These are phyloP conservation scores for Penicillium turbatum DNA, from an alignment of 495 filamentous ascomycete genomes.

Conservation along the genomic window DNA sequence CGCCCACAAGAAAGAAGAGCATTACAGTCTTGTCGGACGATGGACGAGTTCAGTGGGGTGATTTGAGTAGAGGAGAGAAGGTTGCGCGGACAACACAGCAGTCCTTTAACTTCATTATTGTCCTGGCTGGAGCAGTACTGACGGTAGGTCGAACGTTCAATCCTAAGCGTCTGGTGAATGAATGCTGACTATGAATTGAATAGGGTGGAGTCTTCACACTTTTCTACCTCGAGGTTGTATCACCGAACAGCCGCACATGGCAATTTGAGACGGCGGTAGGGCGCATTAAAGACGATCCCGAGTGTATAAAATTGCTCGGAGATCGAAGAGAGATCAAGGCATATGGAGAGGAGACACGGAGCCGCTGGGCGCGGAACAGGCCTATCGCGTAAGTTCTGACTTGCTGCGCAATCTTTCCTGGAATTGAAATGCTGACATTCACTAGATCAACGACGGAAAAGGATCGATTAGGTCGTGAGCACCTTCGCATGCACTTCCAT, in stretches of 20 bases:
- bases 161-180: not conserved
- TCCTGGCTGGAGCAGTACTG: conserved; percentile 67
- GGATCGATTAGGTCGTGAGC: conserved; percentile 72
- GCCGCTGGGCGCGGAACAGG: conserved; percentile 78
- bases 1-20: conserved; percentile 46
- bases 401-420: not conserved
- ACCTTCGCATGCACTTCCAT: conserved; percentile 85
- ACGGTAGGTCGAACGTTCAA: conserved; percentile 46
- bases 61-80: conserved; percentile 73
- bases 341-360: conserved; percentile 77
- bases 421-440: not conserved
- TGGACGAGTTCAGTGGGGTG: conserved; percentile 72
- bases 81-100: conserved; percentile 84
- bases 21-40: conserved; percentile 81
- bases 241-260: conserved; percentile 74
- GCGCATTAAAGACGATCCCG: conserved; percentile 66
- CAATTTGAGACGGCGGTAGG: conserved; percentile 88
- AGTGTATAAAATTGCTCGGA: conserved; percentile 72
- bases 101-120: conserved; percentile 75
- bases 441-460: conserved; percentile 59
- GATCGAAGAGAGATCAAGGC: conserved; percentile 70
- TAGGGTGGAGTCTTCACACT: conserved; percentile 73
- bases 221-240: conserved; percentile 83
- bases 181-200: conserved; percentile 10
- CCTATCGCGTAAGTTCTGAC: conserved; percentile 67